Evolutionary conservation across 2,329 filamentous ascomycete species (phyloP), one percentile per base, ranked within the genome.

Genomic region (Whalleya microplaca): DNA sequence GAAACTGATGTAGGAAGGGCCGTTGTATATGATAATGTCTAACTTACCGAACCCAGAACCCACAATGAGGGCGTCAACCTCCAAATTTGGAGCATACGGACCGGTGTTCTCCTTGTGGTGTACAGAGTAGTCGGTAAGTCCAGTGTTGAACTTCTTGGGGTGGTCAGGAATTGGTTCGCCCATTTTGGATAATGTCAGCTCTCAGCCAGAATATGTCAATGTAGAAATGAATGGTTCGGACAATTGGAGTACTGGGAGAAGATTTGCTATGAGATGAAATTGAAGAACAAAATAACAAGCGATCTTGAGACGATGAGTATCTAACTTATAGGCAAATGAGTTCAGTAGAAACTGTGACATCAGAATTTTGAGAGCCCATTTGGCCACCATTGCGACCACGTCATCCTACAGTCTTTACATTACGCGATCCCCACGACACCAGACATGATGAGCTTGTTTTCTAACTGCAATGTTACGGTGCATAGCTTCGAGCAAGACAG

Each of bases 51-150:
- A 76, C 16, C 75, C 75, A 1, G 69, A 70, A 7, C 76, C 76
- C 18, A 78, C 69, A 37, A 78, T 66, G 20, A 77, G 65, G 51
- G 70, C 74, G 55, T 77, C 76, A 27, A 66, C 54, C 48, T 66
- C 64, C 27, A 27, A 9, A 27, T 27, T 27, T 4, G 4, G 8
- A 12, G 53, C 53, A 42, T 60, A 60, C n/a, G 53, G 57, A 12
- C 57, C 57, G 9, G 57, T 54, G 27, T 60, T 49, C 27, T 57
- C 57, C 43, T 41, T 51, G 16, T 51, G 53, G 6, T 21, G 29
- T 23, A 52, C 46, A 29, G 57, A 56, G 44, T 56, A 60, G 23
- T 60, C 57, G 8, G 49, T 48, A 37, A 60, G 57, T 41, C 49
- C 43, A 18, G 57, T 57, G 18, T 60, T 60, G 47, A 60, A 57